Base-by-base conservation (phyloP, 1,139 yeast species). In the Schizosaccharomyces versatilis region DNA sequence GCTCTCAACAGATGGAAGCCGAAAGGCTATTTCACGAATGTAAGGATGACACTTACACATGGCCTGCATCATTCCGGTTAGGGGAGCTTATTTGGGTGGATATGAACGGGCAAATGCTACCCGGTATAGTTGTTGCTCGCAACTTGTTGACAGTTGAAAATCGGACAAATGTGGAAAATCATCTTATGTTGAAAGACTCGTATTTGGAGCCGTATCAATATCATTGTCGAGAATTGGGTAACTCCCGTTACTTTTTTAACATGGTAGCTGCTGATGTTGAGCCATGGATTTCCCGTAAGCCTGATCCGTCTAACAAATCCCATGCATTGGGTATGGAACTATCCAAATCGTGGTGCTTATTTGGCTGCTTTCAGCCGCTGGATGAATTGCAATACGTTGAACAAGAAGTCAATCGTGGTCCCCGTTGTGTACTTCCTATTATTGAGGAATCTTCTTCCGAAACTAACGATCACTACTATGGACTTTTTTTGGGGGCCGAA, bases 61-160 rank as follows among this genome's bases (percentile, higher is more conserved):
- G 54, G 41, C 53, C 47, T 8, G 40, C 55, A 10, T 41, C 52
- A 15, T 54, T 39, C 44, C 44, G 55, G 3, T 51, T 42, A 12
- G 55, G 55, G 3, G 55, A 54, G 36, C 42, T 54, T 7, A 54
- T 48, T 36, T 54, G 55, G 55, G 38, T 54, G n/a, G 54, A 24
- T 40, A 44, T 9, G 44, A 54, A 49, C 19, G 36, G 14, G 32
- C 49, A 17, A 32, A 8, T 24, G 15, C 42, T 53, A 36, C 53
- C 40, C 36, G 55, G 38, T 15, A 38, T 8, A 12, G 12, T 52
- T 36, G 55, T 15, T 12, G 41, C 49, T 44, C 9, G 49, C 38
- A 44, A 44, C 32, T 44, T 44, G 9, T 10, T 44, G 8, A 44
- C 19, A 9, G 10, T 19, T 17, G 38, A 44, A 14, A 24, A 24